Percentiles rank a stretch among this genome's conserved stretches.
These are phyloP conservation scores for Hygrophorus pudorinus DNA, from an alignment of 768 basidiomycete species.

Conservation along the genomic window DNA sequence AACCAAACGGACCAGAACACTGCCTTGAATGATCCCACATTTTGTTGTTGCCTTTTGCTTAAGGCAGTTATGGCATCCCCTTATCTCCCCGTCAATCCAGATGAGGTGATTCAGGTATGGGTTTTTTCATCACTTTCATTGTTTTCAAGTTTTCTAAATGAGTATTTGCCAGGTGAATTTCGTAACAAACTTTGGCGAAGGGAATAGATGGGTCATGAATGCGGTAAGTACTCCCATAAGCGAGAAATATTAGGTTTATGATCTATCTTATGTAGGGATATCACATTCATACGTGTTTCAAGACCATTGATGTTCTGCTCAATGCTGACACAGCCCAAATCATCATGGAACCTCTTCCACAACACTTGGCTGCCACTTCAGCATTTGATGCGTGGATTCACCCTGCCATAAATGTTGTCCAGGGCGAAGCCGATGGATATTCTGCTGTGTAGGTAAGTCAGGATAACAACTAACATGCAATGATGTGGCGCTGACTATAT, in stretches of 20 bases:
- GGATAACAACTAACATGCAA: no score
- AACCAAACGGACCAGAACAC: neutral
- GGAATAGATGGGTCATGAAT: neutral
- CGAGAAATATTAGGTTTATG: neutral
- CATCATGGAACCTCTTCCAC: neutral
- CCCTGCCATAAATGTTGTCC: no score
- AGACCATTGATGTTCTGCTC: slow-evolving; percentile 2
- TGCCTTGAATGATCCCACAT: neutral
- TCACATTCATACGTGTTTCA: slow-evolving; percentile 3
- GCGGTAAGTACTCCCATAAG: no score
- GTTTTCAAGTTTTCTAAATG: neutral
- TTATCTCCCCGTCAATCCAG: neutral
- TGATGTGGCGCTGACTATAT: no score
- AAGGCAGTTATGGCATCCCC: neutral
- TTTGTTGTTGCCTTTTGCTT: slow-evolving; percentile 2
- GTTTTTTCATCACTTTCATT: neutral
- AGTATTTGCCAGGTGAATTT: slow-evolving; percentile 1
- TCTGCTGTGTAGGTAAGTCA: no score
- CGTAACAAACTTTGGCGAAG: neutral
- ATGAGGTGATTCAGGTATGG: neutral
- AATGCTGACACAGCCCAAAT: neutral
- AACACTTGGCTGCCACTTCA: neutral
- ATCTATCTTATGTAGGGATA: neutral
- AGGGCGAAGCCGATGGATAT: no score
- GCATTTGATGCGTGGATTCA: slow-evolving; percentile 4